Conservation (phyloP, 2,329 filamentous ascomycete species). For the Fusarium sp. region DNA sequence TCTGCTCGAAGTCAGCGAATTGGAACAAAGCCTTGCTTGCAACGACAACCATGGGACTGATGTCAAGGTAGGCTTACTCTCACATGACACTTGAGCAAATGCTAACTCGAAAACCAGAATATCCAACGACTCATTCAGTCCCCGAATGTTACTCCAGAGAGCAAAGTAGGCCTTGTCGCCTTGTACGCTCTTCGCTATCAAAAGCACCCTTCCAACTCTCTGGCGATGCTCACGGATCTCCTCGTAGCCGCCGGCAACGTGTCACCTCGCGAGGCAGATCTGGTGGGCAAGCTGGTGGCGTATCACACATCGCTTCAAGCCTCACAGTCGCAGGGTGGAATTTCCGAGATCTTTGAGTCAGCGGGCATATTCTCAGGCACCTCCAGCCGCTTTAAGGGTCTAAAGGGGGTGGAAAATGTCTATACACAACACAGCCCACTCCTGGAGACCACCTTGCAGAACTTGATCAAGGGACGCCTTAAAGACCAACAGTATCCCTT, state of each 20-base stretch:
- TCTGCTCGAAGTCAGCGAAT: conserved; percentile 93
- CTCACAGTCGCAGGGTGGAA: conserved; percentile 76
- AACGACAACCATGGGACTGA: conserved; percentile 94
- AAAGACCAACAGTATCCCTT: conserved; percentile 92
- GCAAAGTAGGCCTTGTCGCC: conserved; percentile 88
- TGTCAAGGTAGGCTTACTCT: conserved; percentile 71
- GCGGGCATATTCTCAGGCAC: conserved; percentile 91
- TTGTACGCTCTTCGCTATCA: conserved; percentile 95
- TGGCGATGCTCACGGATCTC: conserved; percentile 86
- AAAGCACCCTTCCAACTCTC: conserved; percentile 82
- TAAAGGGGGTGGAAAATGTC: conserved; percentile 98
- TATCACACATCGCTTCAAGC: conserved; percentile 90
- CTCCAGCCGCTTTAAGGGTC: conserved; percentile 86
- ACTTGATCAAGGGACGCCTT: conserved; percentile 89
- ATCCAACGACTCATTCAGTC: conserved; percentile 88
- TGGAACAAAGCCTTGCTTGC: conserved; percentile 96
- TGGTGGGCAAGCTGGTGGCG: conserved; percentile 81
- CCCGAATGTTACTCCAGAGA: conserved; percentile 77
- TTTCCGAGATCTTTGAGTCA: conserved; percentile 91
- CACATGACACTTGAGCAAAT: not conserved
- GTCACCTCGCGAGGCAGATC: conserved; percentile 75
- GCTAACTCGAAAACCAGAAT: conserved; percentile 60
- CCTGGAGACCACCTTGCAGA: conserved; percentile 86
- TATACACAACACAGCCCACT: conserved; percentile 97
- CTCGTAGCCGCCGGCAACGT: conserved; percentile 86